phyloP scores from a whole-genome alignment of 495 filamentous ascomycete genomes.

The Penicillium ochrochloron region DNA sequence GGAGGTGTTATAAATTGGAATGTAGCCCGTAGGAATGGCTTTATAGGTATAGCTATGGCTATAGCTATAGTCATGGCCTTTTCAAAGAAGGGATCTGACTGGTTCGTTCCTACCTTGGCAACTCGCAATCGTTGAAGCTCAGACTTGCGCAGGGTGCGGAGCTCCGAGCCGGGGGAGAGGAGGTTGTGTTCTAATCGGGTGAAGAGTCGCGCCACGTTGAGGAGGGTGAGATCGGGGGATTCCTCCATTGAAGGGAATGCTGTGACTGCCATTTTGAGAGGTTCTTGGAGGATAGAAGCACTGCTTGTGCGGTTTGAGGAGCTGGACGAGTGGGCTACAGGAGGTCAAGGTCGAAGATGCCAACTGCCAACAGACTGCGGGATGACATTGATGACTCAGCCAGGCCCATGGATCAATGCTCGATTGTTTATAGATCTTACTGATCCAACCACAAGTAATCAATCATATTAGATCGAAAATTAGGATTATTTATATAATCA shows the following conservation, averaged over 20 bases:
- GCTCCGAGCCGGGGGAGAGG: conserved; percentile 65
- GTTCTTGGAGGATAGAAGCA: background rate
- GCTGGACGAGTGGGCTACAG: background rate
- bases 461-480: background rate
- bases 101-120: conserved; percentile 26
- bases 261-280: conserved; percentile 38
- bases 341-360: conserved; percentile 13
- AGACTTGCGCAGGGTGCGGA: conserved; percentile 61
- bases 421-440: background rate
- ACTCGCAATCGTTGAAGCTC: conserved; percentile 74
- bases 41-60: too few species aligned
- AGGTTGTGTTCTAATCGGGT: conserved; percentile 73
- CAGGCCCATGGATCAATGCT: background rate
- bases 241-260: conserved; percentile 33
- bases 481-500: background rate
- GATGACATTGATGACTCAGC: conserved; percentile 18
- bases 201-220: conserved; percentile 75
- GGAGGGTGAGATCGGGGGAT: conserved; percentile 46
- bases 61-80: background rate
- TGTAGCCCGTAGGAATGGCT: background rate
- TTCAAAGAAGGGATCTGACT: background rate
- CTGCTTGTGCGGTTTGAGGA: conserved; percentile 2
- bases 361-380: background rate
- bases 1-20: conserved; percentile 3
- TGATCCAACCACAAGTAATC: background rate